Base-by-base conservation (phyloP, 495 filamentous ascomycete species). In the Annulohypoxylon nitens region DNA sequence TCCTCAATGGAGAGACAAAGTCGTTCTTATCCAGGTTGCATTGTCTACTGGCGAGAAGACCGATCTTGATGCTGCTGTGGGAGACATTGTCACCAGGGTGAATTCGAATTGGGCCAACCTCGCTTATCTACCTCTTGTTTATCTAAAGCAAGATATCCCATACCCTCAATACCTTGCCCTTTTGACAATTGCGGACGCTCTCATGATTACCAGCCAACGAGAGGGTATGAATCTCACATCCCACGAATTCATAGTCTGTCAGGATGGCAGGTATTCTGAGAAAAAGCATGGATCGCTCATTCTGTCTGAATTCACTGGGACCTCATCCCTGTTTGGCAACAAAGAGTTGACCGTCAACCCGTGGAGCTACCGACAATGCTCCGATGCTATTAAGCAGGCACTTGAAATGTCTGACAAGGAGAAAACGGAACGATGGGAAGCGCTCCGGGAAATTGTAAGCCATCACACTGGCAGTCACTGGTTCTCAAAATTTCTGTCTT, bases 191-290 rank as follows among this genome's bases (percentile, higher is more conserved):
- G 95, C 95, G 3, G 94, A 97, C 81, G 92, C 90, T 20, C 84
- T 98, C 34, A 95, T 97, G 88, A 94, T 98, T 77, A 94, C 95
- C 5, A 94, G 92, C 78, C 88, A 97, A 61, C 93, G 95, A 55
- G 95, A 97, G 77, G 95, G 95, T 47, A 98, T 97, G 95, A 97
- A 97, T 75, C 81, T 98, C 41, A 97, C 95, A 6, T 92, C 90
- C 51, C 95, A 97, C 76, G 95, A 98, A 80, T 98, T 93, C 77
- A 87, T 97, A 33, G 94, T 92, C 71, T 97, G 94, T 73, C 95
- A 98, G 78, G 95, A 97, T 79, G 93, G 93, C n/a, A 89, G 88
- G 74, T 84, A 86, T 62, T 85, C 83, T 23, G 84, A 90, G 60
- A 93, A 93, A 80, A 94, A 92, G 76, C 90, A 94, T 78, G 93